phyloP scores from a whole-genome alignment of 805 yeast species.

The Debaryomyces tyrocola region DNA sequence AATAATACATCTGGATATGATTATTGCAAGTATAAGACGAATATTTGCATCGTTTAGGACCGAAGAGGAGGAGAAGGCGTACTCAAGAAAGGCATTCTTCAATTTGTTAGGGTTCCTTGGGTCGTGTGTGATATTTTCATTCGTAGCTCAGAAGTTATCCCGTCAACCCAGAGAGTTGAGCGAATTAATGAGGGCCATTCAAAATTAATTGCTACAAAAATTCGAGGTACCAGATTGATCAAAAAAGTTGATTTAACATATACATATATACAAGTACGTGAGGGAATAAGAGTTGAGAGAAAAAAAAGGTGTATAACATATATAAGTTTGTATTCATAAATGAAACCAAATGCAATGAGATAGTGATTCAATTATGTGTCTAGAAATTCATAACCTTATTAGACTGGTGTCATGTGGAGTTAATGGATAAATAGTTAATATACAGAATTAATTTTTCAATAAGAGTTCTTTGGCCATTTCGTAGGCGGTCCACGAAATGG shows the following conservation, averaged over 20 bases:
- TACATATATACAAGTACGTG: constrained; percentile 1
- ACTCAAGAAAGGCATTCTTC: constrained; percentile 76
- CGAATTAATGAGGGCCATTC: constrained; percentile 25
- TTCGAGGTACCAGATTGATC: not conserved
- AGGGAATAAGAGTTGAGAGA: not conserved
- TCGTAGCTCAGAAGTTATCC: constrained; percentile 64
- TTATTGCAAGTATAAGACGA: constrained; percentile 72
- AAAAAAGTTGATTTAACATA: not conserved
- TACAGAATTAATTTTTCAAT: constrained; percentile 20
- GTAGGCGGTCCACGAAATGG: constrained; percentile 96
- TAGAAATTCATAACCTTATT: not conserved
- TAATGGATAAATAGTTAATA: constrained; percentile 1
- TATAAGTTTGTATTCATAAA: not conserved
- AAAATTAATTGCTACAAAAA: constrained; percentile 4
- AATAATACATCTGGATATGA: constrained; percentile 32
- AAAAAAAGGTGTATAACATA: not conserved
- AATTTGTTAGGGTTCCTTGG: constrained; percentile 79
- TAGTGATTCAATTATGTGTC: not conserved
- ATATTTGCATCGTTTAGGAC: constrained; percentile 81
- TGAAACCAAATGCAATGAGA: not conserved
- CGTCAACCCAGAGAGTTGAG: constrained; percentile 29
- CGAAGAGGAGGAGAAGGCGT: constrained; percentile 79
- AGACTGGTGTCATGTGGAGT: not conserved
- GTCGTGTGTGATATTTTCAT: constrained; percentile 76
- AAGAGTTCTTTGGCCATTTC: constrained; percentile 89